These are phyloP conservation scores for Brettanomyces anomalus DNA, from an alignment of 805 yeast genomes.

Conservation along the genomic window DNA sequence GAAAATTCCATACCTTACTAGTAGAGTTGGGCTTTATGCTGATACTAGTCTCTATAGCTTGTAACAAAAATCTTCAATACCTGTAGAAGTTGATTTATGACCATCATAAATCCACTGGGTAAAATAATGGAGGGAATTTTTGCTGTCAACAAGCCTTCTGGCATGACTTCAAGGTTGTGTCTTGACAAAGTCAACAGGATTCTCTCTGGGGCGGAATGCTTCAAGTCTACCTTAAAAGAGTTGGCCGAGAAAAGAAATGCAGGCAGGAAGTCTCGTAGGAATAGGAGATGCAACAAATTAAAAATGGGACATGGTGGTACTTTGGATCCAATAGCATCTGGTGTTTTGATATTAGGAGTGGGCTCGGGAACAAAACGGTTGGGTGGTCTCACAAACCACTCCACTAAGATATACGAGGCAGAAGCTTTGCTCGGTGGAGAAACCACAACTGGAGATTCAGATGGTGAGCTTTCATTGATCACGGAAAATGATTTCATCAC, in stretches of 20 bases:
- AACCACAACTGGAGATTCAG: slow-evolving; percentile 90
- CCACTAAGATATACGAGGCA: slow-evolving; percentile 74
- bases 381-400: slow-evolving; percentile 60
- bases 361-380: slow-evolving; percentile 84
- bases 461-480: slow-evolving; percentile 67
- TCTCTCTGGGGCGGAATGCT: slow-evolving; percentile 51
- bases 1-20: slow-evolving; percentile 1
- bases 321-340: slow-evolving; percentile 91
- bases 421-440: slow-evolving; percentile 81
- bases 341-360: slow-evolving; percentile 86
- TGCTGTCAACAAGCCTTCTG: slow-evolving; percentile 86
- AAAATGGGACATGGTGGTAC: slow-evolving; percentile 99
- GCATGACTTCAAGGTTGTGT: slow-evolving; percentile 71
- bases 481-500: slow-evolving; percentile 51
- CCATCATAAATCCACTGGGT: neutral
- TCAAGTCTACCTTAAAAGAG: slow-evolving; percentile 43
- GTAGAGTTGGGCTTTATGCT: neutral
- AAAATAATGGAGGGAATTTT: slow-evolving; percentile 77
- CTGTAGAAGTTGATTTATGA: too few relatives aligned
- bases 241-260: slow-evolving; percentile 38
- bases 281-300: slow-evolving; percentile 29
- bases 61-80: too few relatives aligned
- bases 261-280: slow-evolving; percentile 41
- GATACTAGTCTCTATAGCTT: too few relatives aligned
- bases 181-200: slow-evolving; percentile 55